Conservation (phyloP, 2,329 filamentous ascomycete species). For the Capronia americana region DNA sequence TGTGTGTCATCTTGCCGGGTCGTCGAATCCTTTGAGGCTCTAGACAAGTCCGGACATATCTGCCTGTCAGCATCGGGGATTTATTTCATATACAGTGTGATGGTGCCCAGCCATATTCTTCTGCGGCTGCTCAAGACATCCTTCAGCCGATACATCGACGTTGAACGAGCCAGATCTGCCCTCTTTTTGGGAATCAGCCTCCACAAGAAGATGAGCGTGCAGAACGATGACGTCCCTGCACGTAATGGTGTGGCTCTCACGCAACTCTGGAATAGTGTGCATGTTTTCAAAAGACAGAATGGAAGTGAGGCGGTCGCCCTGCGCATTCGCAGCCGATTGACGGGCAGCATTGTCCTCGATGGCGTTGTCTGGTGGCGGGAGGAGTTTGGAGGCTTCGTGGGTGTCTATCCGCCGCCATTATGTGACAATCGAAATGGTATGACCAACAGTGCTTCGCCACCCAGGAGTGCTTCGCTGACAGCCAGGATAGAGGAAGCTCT, state of each 20-base stretch:
- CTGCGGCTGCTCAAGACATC: slow-evolving; percentile 50
- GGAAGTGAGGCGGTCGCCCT: slow-evolving; percentile 46
- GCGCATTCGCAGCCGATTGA: slow-evolving; percentile 50
- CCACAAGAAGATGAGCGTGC: slow-evolving; percentile 47
- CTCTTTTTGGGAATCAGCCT: slow-evolving; percentile 50
- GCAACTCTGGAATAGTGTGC: slow-evolving; percentile 51
- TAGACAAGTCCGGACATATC: slow-evolving; percentile 29
- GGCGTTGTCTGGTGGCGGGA: slow-evolving; percentile 54
- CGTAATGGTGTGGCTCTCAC: slow-evolving; percentile 46
- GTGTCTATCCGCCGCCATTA: slow-evolving; percentile 33
- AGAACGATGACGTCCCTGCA: slow-evolving; percentile 46
- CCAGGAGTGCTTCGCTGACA: slow-evolving; percentile 14
- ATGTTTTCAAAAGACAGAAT: slow-evolving; percentile 49
- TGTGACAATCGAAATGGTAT: slow-evolving; percentile 26
- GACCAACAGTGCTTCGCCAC: neutral
- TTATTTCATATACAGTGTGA: slow-evolving; percentile 43
- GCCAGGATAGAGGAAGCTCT: slow-evolving; percentile 8
- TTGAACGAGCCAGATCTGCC: slow-evolving; percentile 44
- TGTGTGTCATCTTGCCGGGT: slow-evolving; percentile 30
- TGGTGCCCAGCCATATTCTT: slow-evolving; percentile 45
- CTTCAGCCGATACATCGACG: slow-evolving; percentile 43
- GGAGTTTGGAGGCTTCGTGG: slow-evolving; percentile 43
- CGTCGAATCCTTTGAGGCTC: slow-evolving; percentile 31
- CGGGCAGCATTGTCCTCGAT: slow-evolving; percentile 48
- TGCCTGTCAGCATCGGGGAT: slow-evolving; percentile 27